Percentiles rank a stretch among this genome's conserved stretches.
phyloP scores from a whole-genome alignment of 306 rosid species.

The Hippophae rhamnoides region DNA sequence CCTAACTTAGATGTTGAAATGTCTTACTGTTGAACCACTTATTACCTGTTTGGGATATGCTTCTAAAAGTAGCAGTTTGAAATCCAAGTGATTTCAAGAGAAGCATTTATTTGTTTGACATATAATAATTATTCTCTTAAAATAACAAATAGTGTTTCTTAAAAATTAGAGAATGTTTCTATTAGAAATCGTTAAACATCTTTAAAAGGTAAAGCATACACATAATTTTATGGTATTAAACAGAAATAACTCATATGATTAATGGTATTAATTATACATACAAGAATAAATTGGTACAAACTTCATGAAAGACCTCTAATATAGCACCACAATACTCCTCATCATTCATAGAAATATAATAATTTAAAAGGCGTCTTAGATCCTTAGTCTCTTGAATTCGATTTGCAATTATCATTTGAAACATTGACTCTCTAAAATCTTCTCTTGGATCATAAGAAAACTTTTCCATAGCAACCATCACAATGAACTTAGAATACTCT shows the following conservation, averaged over 20 bases:
- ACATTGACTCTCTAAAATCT: constrained; percentile 77
- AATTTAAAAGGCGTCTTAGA: constrained; percentile 72
- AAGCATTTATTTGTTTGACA: no score
- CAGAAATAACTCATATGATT: neutral
- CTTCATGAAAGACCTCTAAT: constrained; percentile 66
- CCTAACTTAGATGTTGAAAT: no score
- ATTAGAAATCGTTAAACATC: no score
- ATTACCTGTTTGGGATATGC: no score
- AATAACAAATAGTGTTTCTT: no score
- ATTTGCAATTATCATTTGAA: constrained; percentile 64
- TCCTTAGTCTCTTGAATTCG: constrained; percentile 59
- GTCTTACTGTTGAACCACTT: no score
- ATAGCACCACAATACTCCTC: constrained; percentile 46
- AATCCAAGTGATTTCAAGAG: no score
- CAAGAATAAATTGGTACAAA: constrained; percentile 59
- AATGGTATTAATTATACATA: constrained; percentile 10
- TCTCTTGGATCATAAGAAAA: constrained; percentile 68
- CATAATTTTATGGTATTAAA: no score
- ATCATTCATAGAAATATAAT: constrained; percentile 72
- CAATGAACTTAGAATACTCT: constrained; percentile 56
- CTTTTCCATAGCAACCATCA: constrained; percentile 84
- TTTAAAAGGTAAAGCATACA: no score
- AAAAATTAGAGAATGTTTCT: no score
- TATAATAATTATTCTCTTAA: no score
- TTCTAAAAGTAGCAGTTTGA: no score